Conservation (phyloP, 2,329 filamentous ascomycete species). For the Cercospora zeae-maydis region DNA sequence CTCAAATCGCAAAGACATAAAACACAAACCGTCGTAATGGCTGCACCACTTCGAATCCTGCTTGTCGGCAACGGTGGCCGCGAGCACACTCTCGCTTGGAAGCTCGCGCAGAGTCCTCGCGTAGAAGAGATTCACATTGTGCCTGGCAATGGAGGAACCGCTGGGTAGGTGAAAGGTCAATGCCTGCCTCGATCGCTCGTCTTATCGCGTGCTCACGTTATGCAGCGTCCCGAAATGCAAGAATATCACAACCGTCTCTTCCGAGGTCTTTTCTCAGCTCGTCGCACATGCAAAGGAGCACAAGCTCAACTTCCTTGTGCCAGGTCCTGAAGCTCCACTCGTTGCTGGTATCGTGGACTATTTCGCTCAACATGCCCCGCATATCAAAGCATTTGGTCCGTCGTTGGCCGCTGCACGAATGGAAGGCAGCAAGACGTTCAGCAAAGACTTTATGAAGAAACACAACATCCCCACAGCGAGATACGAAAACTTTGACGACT, state of each 20-base stretch:
- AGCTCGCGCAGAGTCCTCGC: slow-evolving; percentile 74
- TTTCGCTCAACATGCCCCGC: slow-evolving; percentile 56
- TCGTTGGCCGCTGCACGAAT: slow-evolving; percentile 78
- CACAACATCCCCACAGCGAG: slow-evolving; percentile 85
- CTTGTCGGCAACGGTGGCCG: slow-evolving; percentile 91
- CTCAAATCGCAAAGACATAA: slow-evolving; percentile 9
- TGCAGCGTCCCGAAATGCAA: slow-evolving; percentile 34
- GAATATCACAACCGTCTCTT: slow-evolving; percentile 67
- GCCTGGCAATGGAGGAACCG: slow-evolving; percentile 84
- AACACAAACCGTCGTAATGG: slow-evolving; percentile 5
- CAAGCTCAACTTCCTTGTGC: slow-evolving; percentile 75
- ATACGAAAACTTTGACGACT: slow-evolving; percentile 72
- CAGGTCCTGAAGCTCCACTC: slow-evolving; percentile 89
- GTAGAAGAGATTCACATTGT: slow-evolving; percentile 70
- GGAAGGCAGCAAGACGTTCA: slow-evolving; percentile 96
- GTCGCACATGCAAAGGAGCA: slow-evolving; percentile 71
- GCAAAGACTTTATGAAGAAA: slow-evolving; percentile 95
- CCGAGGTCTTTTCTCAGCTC: slow-evolving; percentile 73
- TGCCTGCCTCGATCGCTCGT: background rate
- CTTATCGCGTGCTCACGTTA: slow-evolving; percentile 7
- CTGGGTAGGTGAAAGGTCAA: slow-evolving; percentile 37
- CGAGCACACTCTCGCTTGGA: slow-evolving; percentile 94
- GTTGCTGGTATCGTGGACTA: slow-evolving; percentile 84
- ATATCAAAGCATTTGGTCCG: slow-evolving; percentile 79
- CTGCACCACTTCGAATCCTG: slow-evolving; percentile 61